Conservation (phyloP, 129 eudicot genomes). For the Logfia minima region DNA sequence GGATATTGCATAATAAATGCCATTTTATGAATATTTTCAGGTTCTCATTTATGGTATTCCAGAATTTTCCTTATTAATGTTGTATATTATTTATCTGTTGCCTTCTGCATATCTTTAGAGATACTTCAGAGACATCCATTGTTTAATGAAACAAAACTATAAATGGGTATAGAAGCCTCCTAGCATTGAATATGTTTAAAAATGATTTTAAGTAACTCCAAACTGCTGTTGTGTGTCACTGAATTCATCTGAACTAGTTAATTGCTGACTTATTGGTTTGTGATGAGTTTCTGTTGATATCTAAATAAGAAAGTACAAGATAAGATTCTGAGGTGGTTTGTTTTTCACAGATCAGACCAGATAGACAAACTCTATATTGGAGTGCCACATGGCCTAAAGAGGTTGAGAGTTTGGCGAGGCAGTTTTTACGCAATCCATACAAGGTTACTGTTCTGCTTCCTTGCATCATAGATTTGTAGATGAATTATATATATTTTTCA, state of each 20-base stretch:
- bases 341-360: constrained; percentile 90
- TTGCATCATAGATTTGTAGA: not conserved
- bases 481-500: not conserved
- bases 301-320: not conserved
- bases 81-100: not conserved
- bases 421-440: constrained; percentile 80
- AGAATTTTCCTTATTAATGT: not conserved
- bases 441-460: constrained; percentile 49
- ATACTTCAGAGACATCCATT: not conserved
- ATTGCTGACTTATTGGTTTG: not conserved
- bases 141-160: not conserved
- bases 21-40: not conserved
- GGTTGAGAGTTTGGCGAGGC: constrained; percentile 90
- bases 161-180: not conserved
- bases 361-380: constrained; percentile 96
- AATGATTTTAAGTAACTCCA: too few relatives aligned
- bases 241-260: not conserved
- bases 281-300: not conserved
- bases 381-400: constrained; percentile 99
- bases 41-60: not conserved
- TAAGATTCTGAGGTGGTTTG: constrained; percentile 16
- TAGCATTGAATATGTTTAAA: too few relatives aligned
- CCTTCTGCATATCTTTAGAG: not conserved
- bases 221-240: not conserved
- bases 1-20: too few relatives aligned